These are phyloP conservation scores for Amanita molliuscula DNA, from an alignment of 768 basidiomycete species.

Conservation along the genomic window DNA sequence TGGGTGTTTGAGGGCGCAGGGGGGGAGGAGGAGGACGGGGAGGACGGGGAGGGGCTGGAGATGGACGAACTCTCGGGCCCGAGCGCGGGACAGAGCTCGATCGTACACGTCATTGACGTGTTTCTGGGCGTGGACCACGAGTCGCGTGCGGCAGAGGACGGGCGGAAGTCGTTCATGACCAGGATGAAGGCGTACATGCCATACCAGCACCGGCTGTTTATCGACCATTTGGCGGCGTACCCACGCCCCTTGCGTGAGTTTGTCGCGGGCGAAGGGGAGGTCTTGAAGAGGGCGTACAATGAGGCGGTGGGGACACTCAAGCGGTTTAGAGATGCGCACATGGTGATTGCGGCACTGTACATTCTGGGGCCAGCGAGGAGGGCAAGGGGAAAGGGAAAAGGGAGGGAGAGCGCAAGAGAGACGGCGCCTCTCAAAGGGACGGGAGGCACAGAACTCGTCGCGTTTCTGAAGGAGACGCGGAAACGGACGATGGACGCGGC, in stretches of 20 bases:
- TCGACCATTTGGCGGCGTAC: constrained; percentile 50
- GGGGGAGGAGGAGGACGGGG: constrained; percentile 21
- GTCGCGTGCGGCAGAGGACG: constrained; percentile 12
- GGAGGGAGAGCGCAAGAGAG: constrained; percentile 2
- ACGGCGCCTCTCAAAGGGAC: constrained; percentile 44
- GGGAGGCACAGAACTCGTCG: constrained; percentile 71
- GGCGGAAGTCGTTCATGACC: constrained; percentile 39
- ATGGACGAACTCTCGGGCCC: constrained; percentile 61
- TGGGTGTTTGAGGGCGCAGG: constrained; percentile 51
- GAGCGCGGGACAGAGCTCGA: constrained; percentile 73
- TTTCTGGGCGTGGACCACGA: constrained; percentile 60
- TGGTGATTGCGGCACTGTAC: constrained; percentile 64
- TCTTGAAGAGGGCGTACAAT: constrained; percentile 51
- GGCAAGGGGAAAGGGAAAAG: constrained; percentile 15
- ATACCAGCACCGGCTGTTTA: constrained; percentile 66
- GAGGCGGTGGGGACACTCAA: constrained; percentile 54
- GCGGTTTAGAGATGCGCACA: constrained; percentile 66
- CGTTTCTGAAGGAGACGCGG: constrained; percentile 64
- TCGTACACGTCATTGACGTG: constrained; percentile 65
- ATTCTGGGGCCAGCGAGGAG: constrained; percentile 61
- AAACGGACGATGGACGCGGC: constrained; percentile 46
- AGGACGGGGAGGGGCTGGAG: constrained; percentile 6
- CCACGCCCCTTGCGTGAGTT: constrained; percentile 53
- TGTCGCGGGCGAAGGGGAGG: constrained; percentile 21
- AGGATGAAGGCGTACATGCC: constrained; percentile 84